Base-by-base conservation (phyloP, 208 protist species). In the Leishmania tropica region DNA sequence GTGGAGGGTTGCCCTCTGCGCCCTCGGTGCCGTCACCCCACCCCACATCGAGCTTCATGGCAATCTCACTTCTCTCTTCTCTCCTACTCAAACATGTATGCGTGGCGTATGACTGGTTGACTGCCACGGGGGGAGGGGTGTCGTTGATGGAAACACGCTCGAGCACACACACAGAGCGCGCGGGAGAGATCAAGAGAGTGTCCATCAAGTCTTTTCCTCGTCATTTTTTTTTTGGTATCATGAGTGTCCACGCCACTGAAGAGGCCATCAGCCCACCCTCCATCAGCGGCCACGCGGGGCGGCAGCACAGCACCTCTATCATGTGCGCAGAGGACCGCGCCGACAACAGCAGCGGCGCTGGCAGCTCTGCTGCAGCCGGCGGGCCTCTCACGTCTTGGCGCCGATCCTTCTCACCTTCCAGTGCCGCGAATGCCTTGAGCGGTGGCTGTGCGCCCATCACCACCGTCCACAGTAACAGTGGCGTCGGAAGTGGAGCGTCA, bases 291-390 rank as follows among this genome's bases (percentile, higher is more conserved):
- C 79, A 71, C 64, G 53, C 78, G 3, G 71, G 78, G 28, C 77
- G 82, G n/a, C 70, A 60, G 21, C 82, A 73, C n/a, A 70, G 72
- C 64, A 82, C 76, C 62, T 82, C 82, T 53, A 82, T 79, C 77
- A 10, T 75, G 3, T 21, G 68, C 8, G 74, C 72, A 10, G 78
- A 79, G 47, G 82, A 80, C n/a, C n/a, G 75, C 35, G 45, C 15
- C 17, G 79, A 84, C 48, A 53, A 70, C 62, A 7, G 65, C 28
- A n/a, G 65, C 15, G 68, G 73, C 74, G 24, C 37, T 37, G 42
- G 45, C 58, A 42, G 21, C 75, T 6, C 73, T 13, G 51, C 73
- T n/a, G 51, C 31, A 67, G 24, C 37, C n/a, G 31, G n/a, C 45
- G 72, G 48, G 48, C 37, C 72, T 42, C 45, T n/a, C 45, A 76